Evolutionary conservation across 1,284 basidiomycete species (phyloP).

Genomic region (Ganoderma sp.): DNA sequence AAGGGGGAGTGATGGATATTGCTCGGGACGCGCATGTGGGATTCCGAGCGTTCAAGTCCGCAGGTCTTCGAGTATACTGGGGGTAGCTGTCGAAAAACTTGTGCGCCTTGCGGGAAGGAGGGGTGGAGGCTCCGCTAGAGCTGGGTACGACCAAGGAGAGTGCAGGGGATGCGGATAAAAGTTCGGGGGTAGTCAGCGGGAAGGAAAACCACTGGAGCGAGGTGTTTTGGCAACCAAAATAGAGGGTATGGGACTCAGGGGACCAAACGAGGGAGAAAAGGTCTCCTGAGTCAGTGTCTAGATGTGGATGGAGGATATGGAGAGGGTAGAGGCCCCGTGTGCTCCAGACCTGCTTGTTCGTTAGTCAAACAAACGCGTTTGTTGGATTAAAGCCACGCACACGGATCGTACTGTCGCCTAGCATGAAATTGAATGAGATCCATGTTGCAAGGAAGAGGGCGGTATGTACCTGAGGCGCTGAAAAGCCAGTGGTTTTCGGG

Average conservation of each 20-base stretch:
- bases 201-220: slow-evolving; percentile 87
- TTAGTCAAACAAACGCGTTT: slow-evolving; percentile 8
- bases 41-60: slow-evolving; percentile 68
- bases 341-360: slow-evolving; percentile 71
- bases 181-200: slow-evolving; percentile 33
- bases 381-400: slow-evolving; percentile 50
- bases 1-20: slow-evolving; percentile 30
- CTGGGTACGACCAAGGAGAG: slow-evolving; percentile 32
- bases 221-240: slow-evolving; percentile 90
- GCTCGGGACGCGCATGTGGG: slow-evolving; percentile 37
- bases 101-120: slow-evolving; percentile 53
- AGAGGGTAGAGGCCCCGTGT: slow-evolving; percentile 73
- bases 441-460: slow-evolving; percentile 10
- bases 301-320: slow-evolving; percentile 83
- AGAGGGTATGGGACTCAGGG: slow-evolving; percentile 71
- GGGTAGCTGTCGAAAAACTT: slow-evolving; percentile 87
- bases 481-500: slow-evolving; percentile 84
- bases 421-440: not conserved
- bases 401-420: slow-evolving; percentile 85
- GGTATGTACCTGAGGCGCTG: slow-evolving; percentile 69
- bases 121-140: slow-evolving; percentile 55
- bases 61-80: slow-evolving; percentile 65
- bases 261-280: slow-evolving; percentile 90
- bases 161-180: slow-evolving; percentile 18
- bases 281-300: slow-evolving; percentile 87